Evolutionary conservation across 169 alveolate species (phyloP), one percentile per base, ranked within the genome.

Genomic region (Plasmodium yoelii): DNA sequence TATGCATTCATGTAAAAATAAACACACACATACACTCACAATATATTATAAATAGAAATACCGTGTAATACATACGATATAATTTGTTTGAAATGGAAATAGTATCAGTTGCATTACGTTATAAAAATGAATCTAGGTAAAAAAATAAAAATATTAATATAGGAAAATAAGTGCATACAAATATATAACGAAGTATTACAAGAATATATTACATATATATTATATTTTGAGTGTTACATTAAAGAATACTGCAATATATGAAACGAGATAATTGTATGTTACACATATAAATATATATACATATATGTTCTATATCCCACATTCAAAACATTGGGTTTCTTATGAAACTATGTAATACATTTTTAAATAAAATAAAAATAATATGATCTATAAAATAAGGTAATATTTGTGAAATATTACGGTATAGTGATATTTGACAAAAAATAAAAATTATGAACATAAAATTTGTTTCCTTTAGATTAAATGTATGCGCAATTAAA

Each of bases 391-490:
- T 67, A 67, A 49, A 47, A 69, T 28, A 26, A 5, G 1, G 46
- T 24, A 49, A 42, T 22, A 34, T 2, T 22, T 73, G 61, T 61
- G 64, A 56, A 28, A 57, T 22, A 22, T 46, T 73, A 61, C 71
- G 39, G 34, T 9, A 53, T 63, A 19, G 1, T 34, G 18, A 59
- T 57, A 63, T 73, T 73, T 73, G 87, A 73, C 87, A 73, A 73
- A 73, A 73, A 73, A 59, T 42, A 24, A 51, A 42, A 70, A 49
- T n/a, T 24, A 57, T 22, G 72, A 61, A 61, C 57, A 61, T 73
- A n/a, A 56, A 47, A 46, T 46, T 73, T 8, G 15, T 47, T 73
- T 49, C 53, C 53, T 49, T 15, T 68, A 39, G 39, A 57, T 42
- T 73, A 34, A 57, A 57, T 46, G 87, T 5, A 57, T 42, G 47